phyloP scores from a whole-genome alignment of 2,329 filamentous ascomycete genomes.

The Ascochyta pisi region DNA sequence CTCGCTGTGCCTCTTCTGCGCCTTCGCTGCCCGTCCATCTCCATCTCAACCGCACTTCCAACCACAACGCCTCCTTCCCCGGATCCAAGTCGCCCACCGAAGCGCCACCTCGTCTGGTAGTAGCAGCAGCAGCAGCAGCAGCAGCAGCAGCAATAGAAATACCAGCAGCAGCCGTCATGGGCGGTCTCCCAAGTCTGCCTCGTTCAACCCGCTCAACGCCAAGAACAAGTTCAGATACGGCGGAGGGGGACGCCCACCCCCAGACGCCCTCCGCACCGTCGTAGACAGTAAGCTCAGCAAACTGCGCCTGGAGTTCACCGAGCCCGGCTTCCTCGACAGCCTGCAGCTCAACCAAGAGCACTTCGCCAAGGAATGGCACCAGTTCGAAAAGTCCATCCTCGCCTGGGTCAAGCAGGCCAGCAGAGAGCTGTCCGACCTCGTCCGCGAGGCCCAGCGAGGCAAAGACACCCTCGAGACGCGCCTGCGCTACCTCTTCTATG shows the following conservation, averaged over 20 bases:
- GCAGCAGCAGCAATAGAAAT: background rate
- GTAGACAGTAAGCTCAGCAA: conserved; percentile 23
- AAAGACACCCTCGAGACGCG: conserved; percentile 55
- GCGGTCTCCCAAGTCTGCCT: background rate
- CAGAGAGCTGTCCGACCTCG: conserved; percentile 26
- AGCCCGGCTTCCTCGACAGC: conserved; percentile 33
- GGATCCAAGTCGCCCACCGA: conserved; percentile 31
- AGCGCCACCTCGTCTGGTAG: background rate
- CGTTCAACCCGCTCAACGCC: conserved; percentile 1
- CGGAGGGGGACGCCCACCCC: background rate
- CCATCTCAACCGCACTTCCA: background rate
- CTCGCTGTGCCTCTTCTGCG: conserved; percentile 52
- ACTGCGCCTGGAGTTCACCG: conserved; percentile 23
- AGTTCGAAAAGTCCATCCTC: conserved; percentile 31
- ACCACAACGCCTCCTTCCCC: conserved; percentile 38
- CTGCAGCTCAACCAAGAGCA: conserved; percentile 32
- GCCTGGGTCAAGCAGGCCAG: conserved; percentile 30
- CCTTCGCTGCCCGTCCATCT: conserved; percentile 36
- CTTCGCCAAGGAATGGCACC: conserved; percentile 39
- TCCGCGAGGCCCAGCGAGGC: conserved; percentile 16
- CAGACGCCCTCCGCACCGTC: background rate
- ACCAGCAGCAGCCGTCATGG: background rate
- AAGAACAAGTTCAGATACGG: background rate
- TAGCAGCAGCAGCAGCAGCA: background rate
- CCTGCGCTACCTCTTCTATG: conserved; percentile 71